Conservation (phyloP, 768 basidiomycete genomes). For the Phaeotremella fagi region DNA sequence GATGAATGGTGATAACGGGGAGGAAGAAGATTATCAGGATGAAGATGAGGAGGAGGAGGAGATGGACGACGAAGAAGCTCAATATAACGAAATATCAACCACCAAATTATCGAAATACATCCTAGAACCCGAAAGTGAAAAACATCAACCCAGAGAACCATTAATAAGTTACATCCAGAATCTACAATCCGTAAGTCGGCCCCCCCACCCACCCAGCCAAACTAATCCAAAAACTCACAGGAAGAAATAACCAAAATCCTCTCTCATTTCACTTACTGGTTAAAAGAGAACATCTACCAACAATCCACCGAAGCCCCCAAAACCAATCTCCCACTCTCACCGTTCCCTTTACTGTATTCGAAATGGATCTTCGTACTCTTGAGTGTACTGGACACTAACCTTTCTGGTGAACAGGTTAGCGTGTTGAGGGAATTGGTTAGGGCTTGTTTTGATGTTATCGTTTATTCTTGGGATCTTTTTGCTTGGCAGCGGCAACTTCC, state of each 20-base stretch:
- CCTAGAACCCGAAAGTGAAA: slow-evolving; percentile 19
- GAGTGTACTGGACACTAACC: slow-evolving; percentile 27
- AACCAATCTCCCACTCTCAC: slow-evolving; percentile 12
- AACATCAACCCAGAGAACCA: slow-evolving; percentile 29
- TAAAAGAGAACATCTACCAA: slow-evolving; percentile 12
- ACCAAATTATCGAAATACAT: too few species aligned
- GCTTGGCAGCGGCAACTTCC: not conserved
- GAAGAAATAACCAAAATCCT: slow-evolving; percentile 8
- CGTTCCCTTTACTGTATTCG: slow-evolving; percentile 24
- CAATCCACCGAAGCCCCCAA: slow-evolving; percentile 7
- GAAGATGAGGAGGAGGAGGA: slow-evolving; percentile 1
- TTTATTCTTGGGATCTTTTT: slow-evolving; percentile 34
- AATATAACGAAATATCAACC: not conserved
- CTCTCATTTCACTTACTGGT: slow-evolving; percentile 12
- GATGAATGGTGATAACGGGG: slow-evolving; percentile 15
- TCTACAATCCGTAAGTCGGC: slow-evolving; percentile 24
- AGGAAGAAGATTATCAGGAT: not conserved
- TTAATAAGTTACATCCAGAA: slow-evolving; percentile 17
- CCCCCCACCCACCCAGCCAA: not conserved
- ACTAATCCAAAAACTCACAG: not conserved
- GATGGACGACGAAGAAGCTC: not conserved
- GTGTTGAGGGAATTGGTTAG: slow-evolving; percentile 35
- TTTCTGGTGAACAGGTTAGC: slow-evolving; percentile 28
- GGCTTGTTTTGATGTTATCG: slow-evolving; percentile 28
- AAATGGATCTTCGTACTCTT: slow-evolving; percentile 43